Evolutionary conservation across 176 grass and related monocot species (phyloP).

Genomic region (Carex pumila): DNA sequence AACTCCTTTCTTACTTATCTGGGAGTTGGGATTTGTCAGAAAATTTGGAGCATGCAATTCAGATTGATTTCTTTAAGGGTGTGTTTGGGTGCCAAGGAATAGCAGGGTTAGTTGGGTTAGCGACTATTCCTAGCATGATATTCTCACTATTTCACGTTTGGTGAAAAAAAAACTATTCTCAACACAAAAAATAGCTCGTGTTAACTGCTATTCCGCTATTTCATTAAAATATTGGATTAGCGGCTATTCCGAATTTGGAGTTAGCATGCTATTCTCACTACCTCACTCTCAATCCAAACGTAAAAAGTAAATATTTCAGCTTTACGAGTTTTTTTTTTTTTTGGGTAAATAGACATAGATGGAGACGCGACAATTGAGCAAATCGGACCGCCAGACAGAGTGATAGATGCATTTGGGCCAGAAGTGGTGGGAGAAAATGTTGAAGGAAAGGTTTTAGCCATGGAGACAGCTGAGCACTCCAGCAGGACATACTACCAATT

Average conservation of each 20-base stretch:
- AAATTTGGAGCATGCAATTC: not conserved
- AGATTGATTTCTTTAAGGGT: not conserved
- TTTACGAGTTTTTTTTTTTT: not conserved
- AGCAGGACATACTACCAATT: slow-evolving; percentile 92
- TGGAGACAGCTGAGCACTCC: slow-evolving; percentile 42
- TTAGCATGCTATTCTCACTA: too few relatives aligned
- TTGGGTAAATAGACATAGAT: slow-evolving; percentile 23
- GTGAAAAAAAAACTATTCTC: too few relatives aligned
- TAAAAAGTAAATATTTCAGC: not conserved
- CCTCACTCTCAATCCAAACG: too few relatives aligned
- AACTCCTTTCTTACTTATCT: not conserved
- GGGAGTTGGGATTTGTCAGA: not conserved
- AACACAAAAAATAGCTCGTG: too few relatives aligned
- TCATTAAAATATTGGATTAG: too few relatives aligned
- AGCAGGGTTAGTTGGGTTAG: too few relatives aligned
- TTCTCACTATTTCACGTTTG: too few relatives aligned
- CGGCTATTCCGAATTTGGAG: too few relatives aligned
- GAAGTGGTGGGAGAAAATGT: slow-evolving; percentile 91
- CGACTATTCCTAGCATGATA: too few relatives aligned
- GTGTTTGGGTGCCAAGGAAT: too few relatives aligned
- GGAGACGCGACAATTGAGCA: slow-evolving; percentile 59
- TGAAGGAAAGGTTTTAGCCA: slow-evolving; percentile 73
- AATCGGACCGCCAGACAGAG: slow-evolving; percentile 64
- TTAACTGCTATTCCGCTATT: too few relatives aligned
- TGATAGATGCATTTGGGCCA: slow-evolving; percentile 73